These are phyloP conservation scores for Fusarium siculi DNA, from an alignment of 2,329 filamentous ascomycete species.

Conservation along the genomic window DNA sequence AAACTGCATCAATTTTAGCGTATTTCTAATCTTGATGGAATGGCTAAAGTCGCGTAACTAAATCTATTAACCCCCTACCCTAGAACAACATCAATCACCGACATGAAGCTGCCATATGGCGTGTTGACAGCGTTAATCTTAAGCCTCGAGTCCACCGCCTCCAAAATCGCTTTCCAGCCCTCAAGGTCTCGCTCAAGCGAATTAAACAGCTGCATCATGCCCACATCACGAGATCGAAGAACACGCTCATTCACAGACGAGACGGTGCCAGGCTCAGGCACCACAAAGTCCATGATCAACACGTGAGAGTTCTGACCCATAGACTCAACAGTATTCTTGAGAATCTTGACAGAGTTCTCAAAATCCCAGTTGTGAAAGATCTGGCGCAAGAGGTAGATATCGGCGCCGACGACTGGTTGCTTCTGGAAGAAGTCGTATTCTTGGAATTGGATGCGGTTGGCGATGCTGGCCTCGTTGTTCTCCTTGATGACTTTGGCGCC, in stretches of 20 bases:
- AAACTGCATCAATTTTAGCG: neutral
- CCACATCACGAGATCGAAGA: neutral
- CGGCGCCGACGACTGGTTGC: neutral
- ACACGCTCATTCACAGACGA: neutral
- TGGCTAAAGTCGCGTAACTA: rapidly evolving
- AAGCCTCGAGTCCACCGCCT: neutral
- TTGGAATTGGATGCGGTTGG: neutral
- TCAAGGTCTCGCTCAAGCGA: neutral
- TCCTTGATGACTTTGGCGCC: neutral
- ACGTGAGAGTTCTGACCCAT: neutral
- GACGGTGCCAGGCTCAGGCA: neutral
- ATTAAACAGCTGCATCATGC: conserved; percentile 4
- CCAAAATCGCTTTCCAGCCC: neutral
- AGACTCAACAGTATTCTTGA: neutral
- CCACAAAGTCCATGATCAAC: neutral
- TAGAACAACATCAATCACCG: neutral
- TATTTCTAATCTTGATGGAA: neutral
- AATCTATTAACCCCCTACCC: neutral
- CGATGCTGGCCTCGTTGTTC: neutral
- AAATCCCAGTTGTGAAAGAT: conserved; percentile 7
- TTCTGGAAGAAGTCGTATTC: conserved; percentile 3
- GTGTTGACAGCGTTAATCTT: conserved; percentile 2
- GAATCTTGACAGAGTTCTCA: neutral
- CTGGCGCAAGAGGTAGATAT: neutral
- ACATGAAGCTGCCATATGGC: neutral